Conservation (phyloP, 371 early-diverging fungal genomes). For the Syncephalastrum contaminatum region DNA sequence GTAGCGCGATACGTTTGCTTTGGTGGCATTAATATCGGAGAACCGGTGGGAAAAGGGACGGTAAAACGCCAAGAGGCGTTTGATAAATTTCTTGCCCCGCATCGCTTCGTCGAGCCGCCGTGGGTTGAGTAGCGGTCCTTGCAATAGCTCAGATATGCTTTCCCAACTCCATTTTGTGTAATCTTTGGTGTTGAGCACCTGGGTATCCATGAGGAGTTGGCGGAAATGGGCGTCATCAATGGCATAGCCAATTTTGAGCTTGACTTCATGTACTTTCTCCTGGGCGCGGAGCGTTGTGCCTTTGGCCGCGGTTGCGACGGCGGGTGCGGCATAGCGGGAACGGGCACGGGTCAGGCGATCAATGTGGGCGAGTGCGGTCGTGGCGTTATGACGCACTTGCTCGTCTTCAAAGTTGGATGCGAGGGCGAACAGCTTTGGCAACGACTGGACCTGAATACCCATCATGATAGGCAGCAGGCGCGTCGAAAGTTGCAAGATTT, state of each 20-base stretch:
- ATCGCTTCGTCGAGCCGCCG: constrained; percentile 79
- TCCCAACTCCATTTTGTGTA: constrained; percentile 86
- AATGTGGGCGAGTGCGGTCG: constrained; percentile 72
- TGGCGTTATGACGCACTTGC: constrained; percentile 72
- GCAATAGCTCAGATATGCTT: constrained; percentile 68
- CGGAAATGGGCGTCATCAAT: constrained; percentile 78
- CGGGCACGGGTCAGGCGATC: constrained; percentile 57
- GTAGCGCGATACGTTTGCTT: constrained; percentile 48
- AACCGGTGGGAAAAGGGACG: constrained; percentile 76
- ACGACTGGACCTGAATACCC: constrained; percentile 62
- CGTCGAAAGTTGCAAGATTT: constrained; percentile 74
- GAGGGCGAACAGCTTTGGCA: constrained; percentile 73
- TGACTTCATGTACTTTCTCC: constrained; percentile 66
- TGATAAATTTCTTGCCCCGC: constrained; percentile 72
- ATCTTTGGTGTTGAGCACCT: constrained; percentile 76
- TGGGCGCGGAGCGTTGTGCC: constrained; percentile 23
- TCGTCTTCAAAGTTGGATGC: constrained; percentile 82
- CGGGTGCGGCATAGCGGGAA: constrained; percentile 23
- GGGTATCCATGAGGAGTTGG: constrained; percentile 66
- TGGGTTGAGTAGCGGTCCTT: constrained; percentile 74
- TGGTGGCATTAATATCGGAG: constrained; percentile 61
- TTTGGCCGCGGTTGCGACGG: constrained; percentile 14
- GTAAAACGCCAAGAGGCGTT: constrained; percentile 75
- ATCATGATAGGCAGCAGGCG: constrained; percentile 63
- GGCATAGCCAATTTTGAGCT: constrained; percentile 66